phyloP scores from a whole-genome alignment of 176 grass and related monocot genomes.

The Musa beccarii region DNA sequence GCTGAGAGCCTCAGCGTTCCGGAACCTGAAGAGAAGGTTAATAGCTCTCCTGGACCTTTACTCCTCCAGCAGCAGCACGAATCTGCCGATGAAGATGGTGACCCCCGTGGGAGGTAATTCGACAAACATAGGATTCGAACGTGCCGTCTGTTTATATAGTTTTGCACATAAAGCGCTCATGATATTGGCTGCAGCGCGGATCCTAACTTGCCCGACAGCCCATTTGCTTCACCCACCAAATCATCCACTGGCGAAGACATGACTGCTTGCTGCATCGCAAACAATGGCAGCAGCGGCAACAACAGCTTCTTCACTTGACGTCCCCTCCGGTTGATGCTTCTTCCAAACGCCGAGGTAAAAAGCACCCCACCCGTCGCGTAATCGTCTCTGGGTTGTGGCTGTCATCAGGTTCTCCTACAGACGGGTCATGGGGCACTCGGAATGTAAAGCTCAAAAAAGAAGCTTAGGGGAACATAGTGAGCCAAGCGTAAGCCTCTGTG shows the following conservation, averaged over 20 bases:
- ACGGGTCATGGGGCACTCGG: not conserved
- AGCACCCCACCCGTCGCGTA: not conserved
- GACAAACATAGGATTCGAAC: not conserved
- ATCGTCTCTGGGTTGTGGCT: not conserved
- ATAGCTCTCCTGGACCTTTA: not conserved
- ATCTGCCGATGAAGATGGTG: conserved; percentile 4
- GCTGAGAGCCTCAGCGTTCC: not conserved
- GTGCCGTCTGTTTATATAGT: not conserved
- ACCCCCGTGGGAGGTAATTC: conserved; percentile 6
- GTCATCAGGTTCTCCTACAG: not conserved
- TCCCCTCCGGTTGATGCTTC: not conserved
- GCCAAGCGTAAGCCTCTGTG: not conserved
- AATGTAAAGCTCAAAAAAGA: not conserved
- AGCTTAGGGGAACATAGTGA: not conserved
- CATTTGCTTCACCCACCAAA: conserved; percentile 8
- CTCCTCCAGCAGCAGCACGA: not conserved
- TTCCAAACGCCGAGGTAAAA: conserved; percentile 11
- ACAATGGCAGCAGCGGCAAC: not conserved
- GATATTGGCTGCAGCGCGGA: not conserved
- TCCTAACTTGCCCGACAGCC: conserved; percentile 9
- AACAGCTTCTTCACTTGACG: not conserved
- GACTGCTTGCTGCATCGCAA: not conserved
- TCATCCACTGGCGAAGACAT: not conserved
- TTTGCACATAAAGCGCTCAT: not conserved
- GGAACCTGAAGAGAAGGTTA: not conserved